phyloP scores from a whole-genome alignment of 495 filamentous ascomycete genomes.

The Neurospora sp. region DNA sequence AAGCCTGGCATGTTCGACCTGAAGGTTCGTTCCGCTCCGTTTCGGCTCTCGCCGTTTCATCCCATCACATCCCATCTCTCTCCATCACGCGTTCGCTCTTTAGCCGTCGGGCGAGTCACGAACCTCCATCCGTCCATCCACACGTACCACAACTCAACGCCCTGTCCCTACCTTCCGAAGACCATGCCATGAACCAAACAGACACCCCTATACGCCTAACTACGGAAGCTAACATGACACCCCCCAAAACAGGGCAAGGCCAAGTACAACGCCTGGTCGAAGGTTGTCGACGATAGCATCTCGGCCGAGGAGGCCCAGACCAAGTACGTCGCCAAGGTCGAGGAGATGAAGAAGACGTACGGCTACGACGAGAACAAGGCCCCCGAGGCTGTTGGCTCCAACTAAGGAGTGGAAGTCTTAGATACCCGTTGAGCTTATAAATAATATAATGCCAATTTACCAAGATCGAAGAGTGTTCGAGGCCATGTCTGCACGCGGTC shows the following conservation, averaged over 20 bases:
- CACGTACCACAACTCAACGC: too few species aligned
- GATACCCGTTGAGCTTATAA: neutral
- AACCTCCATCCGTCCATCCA: too few species aligned
- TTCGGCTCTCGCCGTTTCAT: neutral
- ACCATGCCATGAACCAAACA: too few species aligned
- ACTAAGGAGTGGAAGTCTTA: neutral
- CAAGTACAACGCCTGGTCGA: constrained; percentile 68
- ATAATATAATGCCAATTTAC: neutral
- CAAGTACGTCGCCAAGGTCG: constrained; percentile 63
- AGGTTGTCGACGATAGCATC: constrained; percentile 47
- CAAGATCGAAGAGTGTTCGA: neutral
- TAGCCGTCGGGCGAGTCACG: neutral
- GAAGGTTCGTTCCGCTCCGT: constrained; percentile 37
- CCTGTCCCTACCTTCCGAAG: too few species aligned
- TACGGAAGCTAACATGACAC: too few species aligned
- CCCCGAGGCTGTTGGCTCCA: constrained; percentile 40
- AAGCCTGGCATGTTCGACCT: constrained; percentile 42
- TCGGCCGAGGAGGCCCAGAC: constrained; percentile 55
- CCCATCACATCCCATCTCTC: neutral
- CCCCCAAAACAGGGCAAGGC: constrained; percentile 64
- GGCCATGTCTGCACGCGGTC: neutral
- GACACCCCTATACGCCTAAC: too few species aligned
- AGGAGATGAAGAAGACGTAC: constrained; percentile 56
- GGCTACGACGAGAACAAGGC: constrained; percentile 47
- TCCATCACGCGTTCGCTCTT: neutral